phyloP scores from a whole-genome alignment of 345 rosid genomes.

The Gossypium thurberi region DNA sequence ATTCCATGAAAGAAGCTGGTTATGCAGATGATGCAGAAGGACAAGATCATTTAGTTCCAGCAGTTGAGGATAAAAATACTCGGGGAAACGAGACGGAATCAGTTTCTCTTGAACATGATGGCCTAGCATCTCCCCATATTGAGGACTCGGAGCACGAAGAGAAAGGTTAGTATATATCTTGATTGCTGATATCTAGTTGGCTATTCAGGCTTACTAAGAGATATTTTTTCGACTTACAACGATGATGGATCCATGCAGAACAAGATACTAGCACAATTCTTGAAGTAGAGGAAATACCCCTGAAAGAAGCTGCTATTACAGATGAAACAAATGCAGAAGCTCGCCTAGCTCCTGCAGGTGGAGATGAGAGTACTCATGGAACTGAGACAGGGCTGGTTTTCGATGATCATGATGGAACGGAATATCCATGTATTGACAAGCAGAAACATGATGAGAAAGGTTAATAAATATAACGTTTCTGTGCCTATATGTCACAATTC shows the following conservation, averaged over 20 bases:
- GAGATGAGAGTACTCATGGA: slow-evolving; percentile 11
- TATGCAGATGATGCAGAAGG: slow-evolving; percentile 7
- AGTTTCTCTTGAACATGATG: neutral
- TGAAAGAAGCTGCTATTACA: slow-evolving; percentile 16
- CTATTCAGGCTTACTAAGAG: neutral
- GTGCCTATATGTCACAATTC: neutral
- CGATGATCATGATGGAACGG: slow-evolving; percentile 2
- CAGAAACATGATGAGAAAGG: neutral
- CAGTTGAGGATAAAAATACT: slow-evolving; percentile 8
- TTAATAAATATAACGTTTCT: neutral
- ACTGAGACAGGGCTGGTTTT: slow-evolving; percentile 15
- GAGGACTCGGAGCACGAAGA: neutral
- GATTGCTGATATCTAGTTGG: neutral
- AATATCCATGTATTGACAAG: slow-evolving; percentile 4
- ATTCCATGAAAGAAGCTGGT: slow-evolving; percentile 1
- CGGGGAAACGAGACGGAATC: neutral
- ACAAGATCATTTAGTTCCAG: slow-evolving; percentile 21
- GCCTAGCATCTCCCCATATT: neutral
- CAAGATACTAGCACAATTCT: neutral
- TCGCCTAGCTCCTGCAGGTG: slow-evolving; percentile 12
- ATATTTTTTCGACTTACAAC: neutral
- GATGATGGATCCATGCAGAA: neutral
- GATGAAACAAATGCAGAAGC: slow-evolving; percentile 16
- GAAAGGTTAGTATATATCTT: neutral
- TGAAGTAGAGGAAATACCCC: slow-evolving; percentile 1